Percentiles rank a stretch among this genome's conserved stretches.
Conservation (phyloP, 331 rosid species). For the Malus hybrid region DNA sequence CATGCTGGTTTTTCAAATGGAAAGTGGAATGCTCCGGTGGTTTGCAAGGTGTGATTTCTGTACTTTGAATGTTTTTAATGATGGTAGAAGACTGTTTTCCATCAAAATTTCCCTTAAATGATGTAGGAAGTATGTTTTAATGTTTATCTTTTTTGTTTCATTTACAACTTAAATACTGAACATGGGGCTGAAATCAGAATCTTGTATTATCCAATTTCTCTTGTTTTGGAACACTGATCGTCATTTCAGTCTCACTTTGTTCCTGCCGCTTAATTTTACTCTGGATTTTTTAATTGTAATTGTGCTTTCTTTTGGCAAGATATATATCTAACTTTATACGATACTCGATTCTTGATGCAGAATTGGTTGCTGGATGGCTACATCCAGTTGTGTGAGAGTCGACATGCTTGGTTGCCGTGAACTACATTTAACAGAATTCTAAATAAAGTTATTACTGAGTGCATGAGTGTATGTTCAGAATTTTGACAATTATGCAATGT, state of each 20-base stretch:
- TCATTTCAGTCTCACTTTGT: background rate
- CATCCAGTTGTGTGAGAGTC: background rate
- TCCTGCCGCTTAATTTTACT: background rate
- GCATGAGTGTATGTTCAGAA: background rate
- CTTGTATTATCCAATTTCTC: background rate
- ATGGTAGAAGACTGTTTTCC: background rate
- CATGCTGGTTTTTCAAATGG: slow-evolving; percentile 1
- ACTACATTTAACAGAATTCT: background rate
- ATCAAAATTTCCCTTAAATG: background rate
- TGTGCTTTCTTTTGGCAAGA: no score
- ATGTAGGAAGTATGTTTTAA: background rate
- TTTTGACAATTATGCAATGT: slow-evolving; percentile 1
- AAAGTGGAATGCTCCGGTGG: background rate
- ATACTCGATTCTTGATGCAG: background rate
- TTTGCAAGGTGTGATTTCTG: slow-evolving; percentile 1
- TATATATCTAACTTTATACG: background rate
- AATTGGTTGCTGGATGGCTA: background rate
- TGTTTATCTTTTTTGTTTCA: background rate
- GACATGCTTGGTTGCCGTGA: background rate
- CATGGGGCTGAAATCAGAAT: background rate
- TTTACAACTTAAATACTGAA: background rate
- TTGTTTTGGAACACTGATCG: background rate
- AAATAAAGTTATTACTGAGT: background rate
- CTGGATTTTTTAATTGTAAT: no score
- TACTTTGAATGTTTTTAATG: background rate